Percentiles rank a stretch among this genome's conserved stretches.
Conservation (phyloP, 2,329 filamentous ascomycete species). For the Tolypocladium cylindrosporum region DNA sequence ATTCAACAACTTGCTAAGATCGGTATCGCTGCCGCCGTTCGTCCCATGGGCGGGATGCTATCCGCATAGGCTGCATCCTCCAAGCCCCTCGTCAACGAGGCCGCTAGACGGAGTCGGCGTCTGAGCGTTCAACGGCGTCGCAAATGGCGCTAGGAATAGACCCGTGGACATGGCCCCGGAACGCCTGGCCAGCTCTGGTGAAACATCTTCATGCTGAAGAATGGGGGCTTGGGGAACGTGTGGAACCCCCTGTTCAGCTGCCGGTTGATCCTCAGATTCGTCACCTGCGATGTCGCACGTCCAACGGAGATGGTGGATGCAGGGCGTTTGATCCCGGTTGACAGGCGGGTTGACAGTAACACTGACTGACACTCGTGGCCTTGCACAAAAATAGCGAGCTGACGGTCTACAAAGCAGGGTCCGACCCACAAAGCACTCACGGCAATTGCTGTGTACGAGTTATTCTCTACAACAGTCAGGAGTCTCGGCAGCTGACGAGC, state of each 20-base stretch:
- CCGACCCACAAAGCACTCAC: not conserved
- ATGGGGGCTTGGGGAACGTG: not conserved
- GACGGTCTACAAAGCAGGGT: not conserved
- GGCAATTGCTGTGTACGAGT: not conserved
- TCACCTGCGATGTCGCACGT: not conserved
- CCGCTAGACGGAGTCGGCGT: not conserved
- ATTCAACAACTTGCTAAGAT: not conserved
- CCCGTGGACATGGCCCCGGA: not conserved
- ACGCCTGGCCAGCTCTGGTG: not conserved
- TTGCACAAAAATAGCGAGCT: not conserved
- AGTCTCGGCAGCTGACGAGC: not conserved
- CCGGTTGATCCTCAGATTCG: not conserved
- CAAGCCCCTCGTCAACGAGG: not conserved
- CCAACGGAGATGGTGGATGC: not conserved
- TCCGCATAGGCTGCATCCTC: not conserved
- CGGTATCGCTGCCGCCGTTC: not conserved
- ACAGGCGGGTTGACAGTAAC: not conserved
- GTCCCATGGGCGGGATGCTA: not conserved
- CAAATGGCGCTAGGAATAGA: not conserved
- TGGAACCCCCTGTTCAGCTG: not conserved
- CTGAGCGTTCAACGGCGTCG: not conserved
- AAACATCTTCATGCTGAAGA: not conserved
- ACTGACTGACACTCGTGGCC: not conserved
- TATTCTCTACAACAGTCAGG: no score
- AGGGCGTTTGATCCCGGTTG: not conserved